phyloP scores from a whole-genome alignment of 2,329 filamentous ascomycete species.

The Colletotrichum theobromicola region DNA sequence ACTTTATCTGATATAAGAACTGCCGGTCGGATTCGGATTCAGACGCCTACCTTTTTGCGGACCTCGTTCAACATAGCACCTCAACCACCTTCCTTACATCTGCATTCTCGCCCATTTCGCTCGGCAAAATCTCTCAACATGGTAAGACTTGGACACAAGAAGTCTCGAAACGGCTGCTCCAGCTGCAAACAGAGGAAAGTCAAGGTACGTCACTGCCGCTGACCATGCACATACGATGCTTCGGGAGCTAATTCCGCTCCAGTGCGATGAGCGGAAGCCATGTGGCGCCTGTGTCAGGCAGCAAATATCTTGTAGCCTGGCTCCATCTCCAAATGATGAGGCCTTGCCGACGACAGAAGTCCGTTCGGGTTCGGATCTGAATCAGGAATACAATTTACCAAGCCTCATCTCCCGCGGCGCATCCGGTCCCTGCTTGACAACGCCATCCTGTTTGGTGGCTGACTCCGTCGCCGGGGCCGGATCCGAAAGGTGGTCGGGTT shows the following conservation, averaged over 20 bases:
- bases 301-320: not conserved
- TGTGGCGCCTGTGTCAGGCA: not conserved
- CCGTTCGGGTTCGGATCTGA: not conserved
- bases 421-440: not conserved
- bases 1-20: not conserved
- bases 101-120: not conserved
- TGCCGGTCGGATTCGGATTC: not conserved
- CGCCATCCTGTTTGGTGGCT: not conserved
- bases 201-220: not conserved
- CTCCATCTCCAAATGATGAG: not conserved
- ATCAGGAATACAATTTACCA: not conserved
- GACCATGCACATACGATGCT: accelerated
- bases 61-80: not conserved
- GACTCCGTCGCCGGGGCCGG: not conserved
- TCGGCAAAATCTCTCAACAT: not conserved
- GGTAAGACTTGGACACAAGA: not conserved
- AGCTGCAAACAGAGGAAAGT: not conserved
- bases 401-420: not conserved
- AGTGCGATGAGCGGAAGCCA: not conserved
- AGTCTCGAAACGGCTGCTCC: not conserved
- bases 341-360: not conserved
- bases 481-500: not conserved
- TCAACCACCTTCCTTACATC: accelerated
- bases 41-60: not conserved
- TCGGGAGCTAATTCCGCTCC: not conserved